A percentile compares a stretch with the other conserved stretches of the same genome.
These are phyloP conservation scores for Arthroderma sp. DNA, from an alignment of 2,329 filamentous ascomycete species.

Conservation along the genomic window DNA sequence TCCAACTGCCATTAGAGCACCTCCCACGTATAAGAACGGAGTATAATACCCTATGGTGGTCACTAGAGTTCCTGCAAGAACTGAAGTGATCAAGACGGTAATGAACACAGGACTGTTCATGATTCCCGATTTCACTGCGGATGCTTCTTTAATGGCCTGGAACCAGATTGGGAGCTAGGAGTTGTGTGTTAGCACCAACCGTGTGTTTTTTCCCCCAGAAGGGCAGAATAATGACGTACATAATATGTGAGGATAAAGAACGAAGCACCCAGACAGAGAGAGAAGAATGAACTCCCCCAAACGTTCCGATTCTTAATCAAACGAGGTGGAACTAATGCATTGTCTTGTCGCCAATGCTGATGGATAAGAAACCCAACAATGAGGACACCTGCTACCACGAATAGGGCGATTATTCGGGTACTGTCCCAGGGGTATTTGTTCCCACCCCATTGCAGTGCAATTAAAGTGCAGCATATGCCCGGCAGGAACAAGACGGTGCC, in stretches of 20 bases:
- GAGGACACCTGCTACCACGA: conserved; percentile 16
- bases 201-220: not conserved
- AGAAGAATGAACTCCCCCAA: not conserved
- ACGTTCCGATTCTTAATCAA: conserved; percentile 10
- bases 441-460: conserved; percentile 48
- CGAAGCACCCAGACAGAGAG: conserved; percentile 7
- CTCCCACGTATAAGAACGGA: conserved; percentile 12
- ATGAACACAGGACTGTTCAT: conserved; percentile 25
- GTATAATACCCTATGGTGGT: conserved; percentile 12
- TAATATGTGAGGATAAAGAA: conserved; percentile 11
- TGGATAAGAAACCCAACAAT: conserved; percentile 14
- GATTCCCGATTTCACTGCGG: conserved; percentile 23
- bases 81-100: conserved; percentile 14
- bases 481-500: conserved; percentile 50
- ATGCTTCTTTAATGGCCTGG: conserved; percentile 29
- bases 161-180: conserved; percentile 24
- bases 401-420: conserved; percentile 18
- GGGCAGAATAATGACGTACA: conserved; percentile 11
- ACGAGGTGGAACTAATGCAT: conserved; percentile 18
- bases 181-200: conserved; percentile 2
- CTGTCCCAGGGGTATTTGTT: conserved; percentile 17
- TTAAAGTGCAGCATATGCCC: conserved; percentile 44
- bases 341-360: conserved; percentile 15
- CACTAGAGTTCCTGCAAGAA: conserved; percentile 6
- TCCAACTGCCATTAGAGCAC: conserved; percentile 15